Evolutionary conservation across 495 filamentous ascomycete species (phyloP), one percentile per base, ranked within the genome.

Genomic region (Lepraria neglecta): DNA sequence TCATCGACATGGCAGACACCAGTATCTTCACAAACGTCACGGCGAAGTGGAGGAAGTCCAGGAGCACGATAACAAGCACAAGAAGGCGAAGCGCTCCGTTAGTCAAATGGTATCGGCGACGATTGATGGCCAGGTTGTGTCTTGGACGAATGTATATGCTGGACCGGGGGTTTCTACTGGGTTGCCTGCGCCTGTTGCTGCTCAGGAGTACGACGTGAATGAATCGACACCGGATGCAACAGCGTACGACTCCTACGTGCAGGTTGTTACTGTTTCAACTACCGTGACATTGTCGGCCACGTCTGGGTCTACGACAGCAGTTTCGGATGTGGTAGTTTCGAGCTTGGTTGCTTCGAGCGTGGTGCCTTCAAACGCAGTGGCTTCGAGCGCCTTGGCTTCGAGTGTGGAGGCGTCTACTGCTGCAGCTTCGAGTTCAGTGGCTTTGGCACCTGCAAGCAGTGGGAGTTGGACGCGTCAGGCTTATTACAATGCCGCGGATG

Each of bases 61-160:
- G 28, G 65, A 72, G 21, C 58, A 28, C 33, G 67, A 68, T 38
- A 52, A 69, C 38, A 62, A 73, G 27, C 48, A 35, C 35, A 67
- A 67, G 24, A 47, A 52, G 17, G 35, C 40, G 53, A 71, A 79
- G 71, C 77, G 78, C 60, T 74, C 35, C 47, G 71, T 77, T 12
- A 76, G 76, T 56, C 73, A 76, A 50, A 59, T 71, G 55, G 84
- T 89, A 40, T 76, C 74, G 33, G 84, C 83, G 52, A 82, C 77
- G 47, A 88, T 90, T 61, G 74, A 87, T 62, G 86, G 86, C 61
- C 67, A 81, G 52, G 69, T 81, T 51, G 77, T 78, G 40, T 79
- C 80, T 15, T 65, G 63, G 63, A 72, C 75, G 64, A 90, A 90
- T 76, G 70, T 82, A 58, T 89, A 78, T 65, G 77, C 73, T 58